Evolutionary conservation across 139 green algal genomes (phyloP).

Genomic region (Chlorokybus atmophyticus): DNA sequence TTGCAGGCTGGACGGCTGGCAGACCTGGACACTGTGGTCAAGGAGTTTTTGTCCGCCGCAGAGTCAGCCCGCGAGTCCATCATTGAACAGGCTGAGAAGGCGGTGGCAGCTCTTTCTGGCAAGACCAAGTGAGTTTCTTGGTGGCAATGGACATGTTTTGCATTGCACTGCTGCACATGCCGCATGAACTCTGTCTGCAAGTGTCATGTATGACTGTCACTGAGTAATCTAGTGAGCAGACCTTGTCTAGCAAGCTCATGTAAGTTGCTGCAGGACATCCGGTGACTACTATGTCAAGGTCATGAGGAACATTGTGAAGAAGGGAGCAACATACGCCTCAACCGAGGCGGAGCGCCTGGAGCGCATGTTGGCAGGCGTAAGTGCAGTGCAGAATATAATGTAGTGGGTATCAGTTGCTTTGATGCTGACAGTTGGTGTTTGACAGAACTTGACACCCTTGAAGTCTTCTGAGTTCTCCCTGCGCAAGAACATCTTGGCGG

Average conservation of each 20-base stretch:
- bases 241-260: neutral
- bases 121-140: neutral
- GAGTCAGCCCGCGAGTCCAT: neutral
- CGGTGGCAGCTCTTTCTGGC: neutral
- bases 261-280: neutral
- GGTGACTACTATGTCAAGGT: conserved; percentile 19
- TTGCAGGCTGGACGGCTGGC: conserved; percentile 12
- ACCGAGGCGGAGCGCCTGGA: conserved; percentile 17
- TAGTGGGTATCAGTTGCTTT: neutral
- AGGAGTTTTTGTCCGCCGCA: conserved; percentile 1
- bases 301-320: conserved; percentile 22
- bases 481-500: neutral
- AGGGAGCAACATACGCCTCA: conserved; percentile 15
- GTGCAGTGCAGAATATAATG: neutral
- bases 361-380: conserved; percentile 16
- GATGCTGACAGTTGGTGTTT: neutral
- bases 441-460: neutral
- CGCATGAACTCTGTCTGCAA: too few relatives aligned
- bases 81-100: conserved; percentile 1
- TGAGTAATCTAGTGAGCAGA: too few relatives aligned
- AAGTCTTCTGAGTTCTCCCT: neutral
- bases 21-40: conserved; percentile 13
- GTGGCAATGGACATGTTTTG: neutral
- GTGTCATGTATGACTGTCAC: too few relatives aligned
- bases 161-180: too few relatives aligned